Evolutionary conservation across 768 basidiomycete genomes (phyloP).

Genomic region (Rhizopogon roseolus): DNA sequence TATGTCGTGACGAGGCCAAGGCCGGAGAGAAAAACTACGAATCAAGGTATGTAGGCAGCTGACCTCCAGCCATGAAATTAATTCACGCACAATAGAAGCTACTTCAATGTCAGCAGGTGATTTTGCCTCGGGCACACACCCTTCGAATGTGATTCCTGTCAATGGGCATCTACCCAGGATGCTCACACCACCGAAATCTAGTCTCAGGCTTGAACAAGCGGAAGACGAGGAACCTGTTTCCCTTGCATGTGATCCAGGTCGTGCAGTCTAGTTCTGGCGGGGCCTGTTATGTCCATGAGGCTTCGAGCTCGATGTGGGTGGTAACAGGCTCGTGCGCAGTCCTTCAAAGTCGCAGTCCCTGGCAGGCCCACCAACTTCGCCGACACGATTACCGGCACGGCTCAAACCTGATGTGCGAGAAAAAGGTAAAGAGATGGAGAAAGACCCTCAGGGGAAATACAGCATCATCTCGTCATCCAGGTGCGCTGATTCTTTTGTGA

Average conservation of each 20-base stretch:
- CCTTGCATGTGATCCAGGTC: slow-evolving; percentile 47
- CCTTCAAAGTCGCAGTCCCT: slow-evolving; percentile 42
- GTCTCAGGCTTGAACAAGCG: slow-evolving; percentile 18
- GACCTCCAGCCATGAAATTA: neutral
- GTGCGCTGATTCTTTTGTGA: slow-evolving; percentile 63
- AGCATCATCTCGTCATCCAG: slow-evolving; percentile 56
- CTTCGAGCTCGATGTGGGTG: slow-evolving; percentile 44
- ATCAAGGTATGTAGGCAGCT: slow-evolving; percentile 13
- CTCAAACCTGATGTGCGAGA: neutral
- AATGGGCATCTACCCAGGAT: slow-evolving; percentile 13
- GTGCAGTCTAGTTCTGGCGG: slow-evolving; percentile 60
- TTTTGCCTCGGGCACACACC: slow-evolving; percentile 11
- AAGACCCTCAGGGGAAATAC: neutral
- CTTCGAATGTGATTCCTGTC: slow-evolving; percentile 7
- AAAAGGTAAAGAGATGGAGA: slow-evolving; percentile 16
- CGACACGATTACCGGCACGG: slow-evolving; percentile 12
- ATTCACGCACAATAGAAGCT: neutral
- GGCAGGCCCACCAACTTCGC: slow-evolving; percentile 14
- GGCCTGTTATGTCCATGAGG: slow-evolving; percentile 64
- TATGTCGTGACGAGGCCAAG: slow-evolving; percentile 59
- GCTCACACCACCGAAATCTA: slow-evolving; percentile 14
- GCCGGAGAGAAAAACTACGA: slow-evolving; percentile 44
- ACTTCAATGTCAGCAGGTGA: slow-evolving; percentile 11
- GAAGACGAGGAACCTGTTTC: slow-evolving; percentile 56
- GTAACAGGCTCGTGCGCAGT: slow-evolving; percentile 55